Percentiles rank a stretch among this genome's conserved stretches.
phyloP scores from a whole-genome alignment of 306 rosid genomes.

The Quercus mongolica region DNA sequence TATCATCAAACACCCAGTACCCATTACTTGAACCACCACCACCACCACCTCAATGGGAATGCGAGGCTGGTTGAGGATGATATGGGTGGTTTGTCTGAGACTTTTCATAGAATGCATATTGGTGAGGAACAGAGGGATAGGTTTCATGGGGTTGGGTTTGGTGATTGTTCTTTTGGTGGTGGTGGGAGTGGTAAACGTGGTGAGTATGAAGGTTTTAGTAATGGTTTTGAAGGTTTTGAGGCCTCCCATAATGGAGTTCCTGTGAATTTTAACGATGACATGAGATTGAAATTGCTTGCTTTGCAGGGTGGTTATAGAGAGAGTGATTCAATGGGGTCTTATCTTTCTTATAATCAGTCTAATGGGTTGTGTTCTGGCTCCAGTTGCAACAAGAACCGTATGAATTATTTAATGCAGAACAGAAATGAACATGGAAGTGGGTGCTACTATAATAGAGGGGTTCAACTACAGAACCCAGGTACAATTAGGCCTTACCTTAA shows the following conservation, averaged over 20 bases:
- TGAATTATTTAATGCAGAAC: slow-evolving; percentile 20
- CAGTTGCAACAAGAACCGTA: slow-evolving; percentile 18
- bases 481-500: slow-evolving; percentile 7
- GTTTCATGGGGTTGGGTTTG: slow-evolving; percentile 13
- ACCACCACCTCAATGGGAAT: background rate
- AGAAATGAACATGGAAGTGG: slow-evolving; percentile 16
- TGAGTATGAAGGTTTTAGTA: slow-evolving; percentile 13
- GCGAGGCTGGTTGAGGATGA: slow-evolving; percentile 21
- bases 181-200: slow-evolving; percentile 18
- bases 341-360: slow-evolving; percentile 19
- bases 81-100: slow-evolving; percentile 24
- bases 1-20: slow-evolving; percentile 15
- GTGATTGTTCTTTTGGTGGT: slow-evolving; percentile 17
- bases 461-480: slow-evolving; percentile 21
- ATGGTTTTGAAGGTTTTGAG: slow-evolving; percentile 8
- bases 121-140: slow-evolving; percentile 25
- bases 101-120: slow-evolving; percentile 33
- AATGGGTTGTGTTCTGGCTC: slow-evolving; percentile 22
- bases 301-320: slow-evolving; percentile 8
- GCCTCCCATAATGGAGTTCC: slow-evolving; percentile 20
- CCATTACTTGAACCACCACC: background rate
- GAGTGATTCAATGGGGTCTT: slow-evolving; percentile 25
- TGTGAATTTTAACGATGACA: slow-evolving; percentile 4
- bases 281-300: slow-evolving; percentile 11
- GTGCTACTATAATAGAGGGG: slow-evolving; percentile 12